Base-by-base conservation (phyloP, 257 asterid genomes). In the Nicotiana paniculata region DNA sequence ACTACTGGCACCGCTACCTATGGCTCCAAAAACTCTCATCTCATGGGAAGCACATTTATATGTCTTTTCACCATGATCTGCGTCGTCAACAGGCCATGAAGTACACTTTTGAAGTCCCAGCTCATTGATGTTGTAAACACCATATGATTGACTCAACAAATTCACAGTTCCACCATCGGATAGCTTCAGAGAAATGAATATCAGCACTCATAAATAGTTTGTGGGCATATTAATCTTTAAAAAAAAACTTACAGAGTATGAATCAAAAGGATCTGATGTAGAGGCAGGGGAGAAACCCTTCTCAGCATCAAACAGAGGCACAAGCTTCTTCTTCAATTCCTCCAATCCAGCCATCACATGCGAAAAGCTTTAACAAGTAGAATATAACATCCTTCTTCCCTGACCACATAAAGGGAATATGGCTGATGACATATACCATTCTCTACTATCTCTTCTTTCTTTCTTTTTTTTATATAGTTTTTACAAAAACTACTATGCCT, bases 1-100 rank as follows among this genome's bases (percentile, higher is more conserved):
- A 87, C 99, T 94, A 88, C 99, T 96, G 35, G 99, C 99, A 5
- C 99, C 99, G 84, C 95, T 88, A 51, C 99, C 99, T 8, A 96
- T 96, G 65, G 97, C 90, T 82, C 97, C 98, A 85, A 89, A 96
- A 57, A 94, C 84, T 89, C 99, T 90, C 97, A 94, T 94, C 91
- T 94, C 99, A 78, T 91, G 93, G 81, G 98, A 96, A 77, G 98
- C 98, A 84, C 99, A 96, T 84, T 89, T 89, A 84, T 90, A 94
- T 12, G 98, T 93, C 86, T 90, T 96, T 88, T 96, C 99, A 30
- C 89, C 82, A 83, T 86, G 89, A 83, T 92, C 97, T 0, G 89
- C 68, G 9, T 90, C 89, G 77, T 87, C 91, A 0, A 91, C 86
- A 15, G 97, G 87, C 70, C 97, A 91, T 3, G 92, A 75, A 64